Base-by-base conservation (phyloP, 768 basidiomycete species). In the Tulasnella sp. region DNA sequence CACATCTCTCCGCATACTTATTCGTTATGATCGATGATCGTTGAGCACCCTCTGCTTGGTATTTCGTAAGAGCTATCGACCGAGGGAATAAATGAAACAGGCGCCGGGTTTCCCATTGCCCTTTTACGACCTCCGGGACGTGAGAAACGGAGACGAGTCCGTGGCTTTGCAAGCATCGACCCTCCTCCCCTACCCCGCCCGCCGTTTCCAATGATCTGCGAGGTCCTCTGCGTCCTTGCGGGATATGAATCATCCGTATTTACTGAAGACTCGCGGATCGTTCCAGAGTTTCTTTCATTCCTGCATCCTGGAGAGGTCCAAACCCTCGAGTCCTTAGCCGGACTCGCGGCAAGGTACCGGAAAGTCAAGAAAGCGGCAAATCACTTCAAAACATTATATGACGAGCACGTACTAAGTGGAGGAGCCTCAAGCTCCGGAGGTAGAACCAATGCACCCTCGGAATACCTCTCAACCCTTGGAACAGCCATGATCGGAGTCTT, bases 221-320 rank as follows among this genome's bases (percentile, higher is more conserved):
- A 97, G 85, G 86, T 96, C 77, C 88, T 97, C 69, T 89, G 96
- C 78, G 87, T 96, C 75, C 90, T 98, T 71, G 91, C 93, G 3
- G 96, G 95, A 48, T 95, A 98, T 85, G 87, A 89, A 5, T 96
- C 96, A 0, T 93, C 94, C 1, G 86, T 98, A 74, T 95, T 98
- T 84, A 87, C 57, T 10, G 29, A 80, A 15, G 61, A 80, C n/a
- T 57, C 51, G 44, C 74, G 77, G 20, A 93, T 57, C 88, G 90
- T 82, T 0, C 89, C 92, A 5, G 88, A 90, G 0, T 91, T 95
- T 81, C 82, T 83, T 7, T 86, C 90, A 4, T 89, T 95, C 20
- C 88, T 98, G 3, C 95, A 98, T 82, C 95, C 95, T 2, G 95
- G 95, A 13, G 95, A 97, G 82, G 88, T 91, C 75, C 90, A 95